phyloP scores from a whole-genome alignment of 768 basidiomycete species.

The Agrocybe pediades region DNA sequence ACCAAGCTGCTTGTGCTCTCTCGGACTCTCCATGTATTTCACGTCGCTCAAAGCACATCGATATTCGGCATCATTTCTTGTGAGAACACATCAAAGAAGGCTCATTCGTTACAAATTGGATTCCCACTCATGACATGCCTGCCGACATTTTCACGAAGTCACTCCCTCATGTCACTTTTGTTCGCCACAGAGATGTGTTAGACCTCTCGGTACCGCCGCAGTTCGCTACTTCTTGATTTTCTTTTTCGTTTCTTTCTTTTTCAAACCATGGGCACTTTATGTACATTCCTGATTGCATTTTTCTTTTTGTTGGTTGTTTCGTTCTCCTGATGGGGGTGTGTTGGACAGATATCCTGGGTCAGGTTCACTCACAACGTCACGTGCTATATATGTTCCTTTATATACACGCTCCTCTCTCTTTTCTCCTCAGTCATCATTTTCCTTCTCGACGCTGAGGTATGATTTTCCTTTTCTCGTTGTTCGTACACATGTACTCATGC shows the following conservation, averaged over 20 bases:
- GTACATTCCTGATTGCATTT: too few relatives aligned
- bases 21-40: conserved; percentile 23
- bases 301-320: too few relatives aligned
- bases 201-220: background rate
- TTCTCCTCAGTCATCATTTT: background rate
- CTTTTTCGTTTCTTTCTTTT: background rate
- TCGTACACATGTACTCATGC: background rate
- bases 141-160: conserved; percentile 45
- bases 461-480: background rate
- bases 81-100: conserved; percentile 26
- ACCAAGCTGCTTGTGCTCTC: conserved; percentile 15
- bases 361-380: too few relatives aligned
- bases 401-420: background rate
- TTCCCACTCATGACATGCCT: conserved; percentile 31
- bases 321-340: too few relatives aligned
- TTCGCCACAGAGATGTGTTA: conserved; percentile 13
- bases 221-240: background rate
- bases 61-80: conserved; percentile 36
- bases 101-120: conserved; percentile 22
- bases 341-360: too few relatives aligned
- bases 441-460: background rate
- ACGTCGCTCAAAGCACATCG: conserved; percentile 28
- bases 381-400: background rate
- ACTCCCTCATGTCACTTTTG: conserved; percentile 14
- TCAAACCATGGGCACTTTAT: too few relatives aligned